Conservation (phyloP, 495 filamentous ascomycete species). For the Evernia prunastri region DNA sequence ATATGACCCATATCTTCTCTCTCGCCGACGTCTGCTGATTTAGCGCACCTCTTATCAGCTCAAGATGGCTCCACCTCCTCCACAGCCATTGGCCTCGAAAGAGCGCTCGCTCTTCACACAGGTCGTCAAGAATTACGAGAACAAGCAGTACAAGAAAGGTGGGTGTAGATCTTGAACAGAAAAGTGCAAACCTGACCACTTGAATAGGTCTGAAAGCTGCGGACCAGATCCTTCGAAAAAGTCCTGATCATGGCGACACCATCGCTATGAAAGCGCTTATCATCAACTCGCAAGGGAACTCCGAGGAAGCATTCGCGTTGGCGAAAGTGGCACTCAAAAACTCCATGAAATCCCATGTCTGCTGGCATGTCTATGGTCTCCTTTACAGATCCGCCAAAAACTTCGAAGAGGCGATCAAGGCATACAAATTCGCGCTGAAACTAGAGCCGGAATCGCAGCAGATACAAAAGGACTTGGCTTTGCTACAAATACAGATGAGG, state of each 20-base stretch:
- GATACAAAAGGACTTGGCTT: slow-evolving; percentile 88
- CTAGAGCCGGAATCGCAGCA: slow-evolving; percentile 89
- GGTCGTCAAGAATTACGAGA: slow-evolving; percentile 91
- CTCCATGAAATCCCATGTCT: slow-evolving; percentile 98
- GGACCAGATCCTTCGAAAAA: slow-evolving; percentile 88
- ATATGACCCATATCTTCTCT: neutral
- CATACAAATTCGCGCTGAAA: slow-evolving; percentile 88
- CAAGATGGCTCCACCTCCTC: slow-evolving; percentile 32
- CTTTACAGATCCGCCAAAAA: slow-evolving; percentile 90
- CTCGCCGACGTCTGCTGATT: neutral
- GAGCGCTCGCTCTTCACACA: slow-evolving; percentile 89
- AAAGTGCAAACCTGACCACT: slow-evolving; percentile 7
- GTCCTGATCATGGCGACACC: slow-evolving; percentile 95
- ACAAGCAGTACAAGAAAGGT: slow-evolving; percentile 98
- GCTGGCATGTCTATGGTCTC: slow-evolving; percentile 99
- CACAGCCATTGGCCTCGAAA: slow-evolving; percentile 79
- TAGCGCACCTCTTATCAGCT: neutral
- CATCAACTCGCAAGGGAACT: slow-evolving; percentile 82
- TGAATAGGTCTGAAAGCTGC: slow-evolving; percentile 73
- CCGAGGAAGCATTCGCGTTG: slow-evolving; percentile 86
- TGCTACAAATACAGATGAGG: slow-evolving; percentile 93
- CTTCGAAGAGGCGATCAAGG: slow-evolving; percentile 97
- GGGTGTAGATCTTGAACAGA: slow-evolving; percentile 17
- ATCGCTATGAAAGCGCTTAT: slow-evolving; percentile 98
- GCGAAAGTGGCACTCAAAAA: slow-evolving; percentile 85